Evolutionary conservation across 805 yeast species (phyloP), one percentile per base, ranked within the genome.

Genomic region (Candida tibetensis): DNA sequence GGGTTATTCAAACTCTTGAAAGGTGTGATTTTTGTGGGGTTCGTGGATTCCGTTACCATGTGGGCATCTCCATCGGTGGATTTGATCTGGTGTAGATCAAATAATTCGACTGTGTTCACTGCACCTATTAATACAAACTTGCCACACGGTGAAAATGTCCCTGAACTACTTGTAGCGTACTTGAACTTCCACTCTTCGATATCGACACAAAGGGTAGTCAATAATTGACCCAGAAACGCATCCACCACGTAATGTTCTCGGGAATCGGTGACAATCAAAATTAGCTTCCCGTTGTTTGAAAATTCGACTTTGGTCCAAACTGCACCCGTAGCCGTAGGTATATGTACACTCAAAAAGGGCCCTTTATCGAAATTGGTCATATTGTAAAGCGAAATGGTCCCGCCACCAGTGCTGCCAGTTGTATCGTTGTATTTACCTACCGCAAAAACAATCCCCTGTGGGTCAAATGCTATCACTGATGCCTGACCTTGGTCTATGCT

Each of bases 361-460:
- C 58, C 78, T 25, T 72, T 71, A 23, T 79, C 82, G 51, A 76
- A 76, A 34, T 70, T 71, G 37, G 77, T 71, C 23, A 76, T 47
- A 47, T 83, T 87, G 52, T 85, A 86, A 22, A 90, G 59, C 2
- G 78, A 71, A 4, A 69, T 33, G 5, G 39, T 22, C 5, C 62
- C 60, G 25, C 25, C 10, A 10, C 25, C 25, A n/a, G n/a, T n/a
- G 25, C 25, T 10, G 25, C 25, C 25, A 2, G 46, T 30, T n/a
- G 32, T 14, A 15, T 27, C 26, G 4, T 32, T 12, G 28, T 35
- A 37, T 25, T 42, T 48, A 0, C 59, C 89, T 10, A 84, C 72
- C 0, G 87, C 96, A 60, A 88, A 81, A 0, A 90, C 84, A 6
- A 81, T 64, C 1, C 96, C 96, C 27, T 85, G 76, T 1, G 96